Conservation (phyloP, 2,329 filamentous ascomycete species). For the Eutypella sp. region DNA sequence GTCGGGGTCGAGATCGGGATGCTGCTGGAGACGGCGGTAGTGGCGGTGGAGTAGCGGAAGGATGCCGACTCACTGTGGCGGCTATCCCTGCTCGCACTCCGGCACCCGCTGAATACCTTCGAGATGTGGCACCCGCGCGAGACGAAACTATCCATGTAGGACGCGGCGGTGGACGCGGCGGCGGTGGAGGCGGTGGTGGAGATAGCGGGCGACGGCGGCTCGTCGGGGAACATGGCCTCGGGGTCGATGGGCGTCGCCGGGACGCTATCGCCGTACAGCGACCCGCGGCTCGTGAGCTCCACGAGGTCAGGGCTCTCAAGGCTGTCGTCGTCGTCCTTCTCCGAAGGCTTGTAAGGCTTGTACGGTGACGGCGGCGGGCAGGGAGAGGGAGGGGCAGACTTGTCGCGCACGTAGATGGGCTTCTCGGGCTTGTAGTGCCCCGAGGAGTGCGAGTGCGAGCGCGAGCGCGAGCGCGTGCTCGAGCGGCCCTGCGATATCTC, state of each 20-base stretch:
- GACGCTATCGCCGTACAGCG: neutral
- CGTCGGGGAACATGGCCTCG: neutral
- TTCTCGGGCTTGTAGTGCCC: neutral
- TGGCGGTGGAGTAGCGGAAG: too few species aligned
- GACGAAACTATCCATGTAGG: neutral
- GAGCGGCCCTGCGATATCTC: too few species aligned
- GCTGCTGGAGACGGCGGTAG: too few species aligned
- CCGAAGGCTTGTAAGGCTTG: slow-evolving; percentile 7
- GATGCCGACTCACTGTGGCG: too few species aligned
- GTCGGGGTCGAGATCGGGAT: too few species aligned
- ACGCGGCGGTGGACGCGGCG: neutral
- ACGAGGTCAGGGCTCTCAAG: neutral
- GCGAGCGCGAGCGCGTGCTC: too few species aligned
- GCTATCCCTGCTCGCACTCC: too few species aligned
- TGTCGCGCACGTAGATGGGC: neutral
- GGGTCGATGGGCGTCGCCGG: neutral
- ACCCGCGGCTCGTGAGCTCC: neutral
- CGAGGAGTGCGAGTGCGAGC: neutral
- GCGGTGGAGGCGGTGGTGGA: neutral
- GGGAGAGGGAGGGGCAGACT: neutral
- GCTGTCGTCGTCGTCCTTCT: neutral
- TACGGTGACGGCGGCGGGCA: slow-evolving; percentile 2
- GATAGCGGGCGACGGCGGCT: neutral
- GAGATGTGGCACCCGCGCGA: too few species aligned
- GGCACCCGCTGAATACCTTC: too few species aligned